Evolutionary conservation across 2,329 filamentous ascomycete species (phyloP).

Genomic region (Myriosclerotinia curreyana): DNA sequence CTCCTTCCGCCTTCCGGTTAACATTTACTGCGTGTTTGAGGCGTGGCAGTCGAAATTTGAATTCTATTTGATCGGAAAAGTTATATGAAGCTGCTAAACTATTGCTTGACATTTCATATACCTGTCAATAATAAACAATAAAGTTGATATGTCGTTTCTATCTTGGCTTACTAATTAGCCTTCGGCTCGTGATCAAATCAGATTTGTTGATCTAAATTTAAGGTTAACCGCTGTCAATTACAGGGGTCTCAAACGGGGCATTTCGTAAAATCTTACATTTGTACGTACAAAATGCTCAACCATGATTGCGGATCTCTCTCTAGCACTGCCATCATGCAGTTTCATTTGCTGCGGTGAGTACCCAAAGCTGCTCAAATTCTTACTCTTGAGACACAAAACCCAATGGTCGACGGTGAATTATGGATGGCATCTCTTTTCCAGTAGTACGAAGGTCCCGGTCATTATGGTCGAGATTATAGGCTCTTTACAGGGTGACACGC

Average conservation of each 20-base stretch:
- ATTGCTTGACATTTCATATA: not conserved
- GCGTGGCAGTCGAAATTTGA: not conserved
- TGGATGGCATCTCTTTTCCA: too few species aligned
- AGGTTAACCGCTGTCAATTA: conserved; percentile 1
- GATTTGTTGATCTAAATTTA: not conserved
- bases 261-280: not conserved
- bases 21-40: not conserved
- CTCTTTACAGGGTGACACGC: too few species aligned
- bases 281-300: conserved; percentile 6
- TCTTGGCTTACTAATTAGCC: not conserved
- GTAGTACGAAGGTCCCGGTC: too few species aligned
- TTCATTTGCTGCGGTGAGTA: not conserved
- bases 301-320: not conserved
- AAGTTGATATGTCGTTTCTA: not conserved
- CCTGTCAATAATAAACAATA: not conserved
- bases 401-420: too few species aligned
- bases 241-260: not conserved
- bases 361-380: too few species aligned
- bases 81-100: not conserved
- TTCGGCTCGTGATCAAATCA: not conserved
- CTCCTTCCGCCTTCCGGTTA: not conserved
- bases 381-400: too few species aligned
- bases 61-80: not conserved
- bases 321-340: too few species aligned
- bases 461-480: too few species aligned